These are phyloP conservation scores for Babesia bovis DNA, from an alignment of 169 alveolate genomes.

Conservation along the genomic window DNA sequence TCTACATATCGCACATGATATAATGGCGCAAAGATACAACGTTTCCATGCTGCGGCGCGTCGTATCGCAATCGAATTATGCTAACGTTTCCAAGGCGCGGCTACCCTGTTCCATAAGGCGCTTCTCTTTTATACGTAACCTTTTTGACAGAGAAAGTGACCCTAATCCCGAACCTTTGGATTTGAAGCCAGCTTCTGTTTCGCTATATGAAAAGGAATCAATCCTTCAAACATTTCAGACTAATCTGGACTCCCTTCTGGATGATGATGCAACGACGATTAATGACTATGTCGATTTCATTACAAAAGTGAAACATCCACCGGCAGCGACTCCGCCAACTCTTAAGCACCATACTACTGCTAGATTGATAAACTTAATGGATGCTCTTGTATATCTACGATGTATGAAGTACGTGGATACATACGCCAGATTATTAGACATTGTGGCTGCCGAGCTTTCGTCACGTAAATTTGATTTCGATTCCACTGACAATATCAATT, in stretches of 20 bases:
- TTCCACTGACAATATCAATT: not conserved
- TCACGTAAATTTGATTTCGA: not conserved
- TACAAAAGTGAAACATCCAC: constrained; percentile 6
- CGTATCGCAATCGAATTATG: not conserved
- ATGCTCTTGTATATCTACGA: constrained; percentile 2
- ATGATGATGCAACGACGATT: not conserved
- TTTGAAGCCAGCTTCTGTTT: constrained; percentile 2
- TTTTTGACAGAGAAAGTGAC: not conserved
- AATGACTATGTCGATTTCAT: constrained; percentile 8
- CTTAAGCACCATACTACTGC: not conserved
- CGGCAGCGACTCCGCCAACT: not conserved
- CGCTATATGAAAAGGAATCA: constrained; percentile 43
- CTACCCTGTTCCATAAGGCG: not conserved
- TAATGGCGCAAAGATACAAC: no score
- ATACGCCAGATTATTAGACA: not conserved
- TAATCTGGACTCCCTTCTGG: constrained; percentile 18
- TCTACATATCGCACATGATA: no score
- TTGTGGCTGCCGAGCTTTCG: not conserved
- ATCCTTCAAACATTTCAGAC: constrained; percentile 22
- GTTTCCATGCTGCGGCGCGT: no score
- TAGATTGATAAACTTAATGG: constrained; percentile 1
- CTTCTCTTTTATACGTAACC: constrained; percentile 3
- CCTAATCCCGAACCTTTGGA: not conserved
- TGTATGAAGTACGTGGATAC: not conserved
- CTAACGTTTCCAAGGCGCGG: not conserved